Evolutionary conservation across 1,284 basidiomycete species (phyloP).

Genomic region (Moesziomyces antarcticus): DNA sequence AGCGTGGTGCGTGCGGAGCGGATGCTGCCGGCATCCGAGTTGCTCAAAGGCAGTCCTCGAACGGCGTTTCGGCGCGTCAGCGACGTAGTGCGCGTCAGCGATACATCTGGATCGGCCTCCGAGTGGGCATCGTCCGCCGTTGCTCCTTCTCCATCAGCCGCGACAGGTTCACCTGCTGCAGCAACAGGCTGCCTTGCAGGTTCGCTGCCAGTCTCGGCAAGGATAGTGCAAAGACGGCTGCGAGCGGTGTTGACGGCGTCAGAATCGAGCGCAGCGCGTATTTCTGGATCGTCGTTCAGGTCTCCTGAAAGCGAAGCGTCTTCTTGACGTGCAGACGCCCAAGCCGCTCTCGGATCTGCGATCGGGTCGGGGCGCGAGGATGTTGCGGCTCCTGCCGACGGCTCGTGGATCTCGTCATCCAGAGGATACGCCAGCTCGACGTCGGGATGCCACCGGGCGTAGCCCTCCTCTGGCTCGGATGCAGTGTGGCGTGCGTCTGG

Average conservation of each 20-base stretch:
- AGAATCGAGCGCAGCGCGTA: constrained; percentile 18
- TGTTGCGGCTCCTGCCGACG: constrained; percentile 3
- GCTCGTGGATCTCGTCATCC: constrained; percentile 28
- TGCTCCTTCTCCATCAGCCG: neutral
- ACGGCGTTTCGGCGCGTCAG: constrained; percentile 40
- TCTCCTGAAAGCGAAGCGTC: constrained; percentile 6
- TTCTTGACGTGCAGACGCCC: constrained; percentile 23
- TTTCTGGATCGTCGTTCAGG: constrained; percentile 22
- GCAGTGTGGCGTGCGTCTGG: constrained; percentile 10
- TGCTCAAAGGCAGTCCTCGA: constrained; percentile 19
- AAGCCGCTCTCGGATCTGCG: constrained; percentile 14
- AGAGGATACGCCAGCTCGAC: constrained; percentile 31
- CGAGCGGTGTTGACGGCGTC: constrained; percentile 11
- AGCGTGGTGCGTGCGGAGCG: constrained; percentile 27
- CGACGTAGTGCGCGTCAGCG: constrained; percentile 26
- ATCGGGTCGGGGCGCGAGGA: constrained; percentile 31
- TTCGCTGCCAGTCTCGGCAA: neutral
- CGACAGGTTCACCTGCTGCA: neutral
- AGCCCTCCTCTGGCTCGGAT: constrained; percentile 10
- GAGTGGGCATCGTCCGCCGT: neutral
- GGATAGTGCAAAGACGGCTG: constrained; percentile 4
- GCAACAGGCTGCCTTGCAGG: neutral
- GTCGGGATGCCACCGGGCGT: constrained; percentile 34
- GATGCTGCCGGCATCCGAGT: constrained; percentile 29
- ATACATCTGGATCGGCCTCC: constrained; percentile 29